These are phyloP conservation scores for Rhizopogon vinicolor DNA, from an alignment of 768 basidiomycete species.

Conservation along the genomic window DNA sequence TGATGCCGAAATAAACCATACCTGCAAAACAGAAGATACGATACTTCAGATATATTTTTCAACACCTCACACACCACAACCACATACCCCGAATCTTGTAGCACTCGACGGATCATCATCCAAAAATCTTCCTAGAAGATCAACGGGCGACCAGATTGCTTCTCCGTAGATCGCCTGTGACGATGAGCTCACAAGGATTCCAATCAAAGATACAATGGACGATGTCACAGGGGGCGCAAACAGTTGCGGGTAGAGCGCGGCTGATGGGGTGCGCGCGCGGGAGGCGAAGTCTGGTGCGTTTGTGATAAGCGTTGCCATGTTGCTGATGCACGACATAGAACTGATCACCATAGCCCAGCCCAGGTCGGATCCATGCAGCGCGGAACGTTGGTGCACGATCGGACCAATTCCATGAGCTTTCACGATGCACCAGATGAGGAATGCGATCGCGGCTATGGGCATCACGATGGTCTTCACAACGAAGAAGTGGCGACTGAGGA, in stretches of 20 bases:
- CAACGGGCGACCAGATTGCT: slow-evolving; percentile 76
- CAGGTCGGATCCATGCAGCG: slow-evolving; percentile 61
- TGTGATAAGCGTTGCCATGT: slow-evolving; percentile 75
- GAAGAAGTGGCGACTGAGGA: slow-evolving; percentile 67
- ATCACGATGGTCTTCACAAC: slow-evolving; percentile 71
- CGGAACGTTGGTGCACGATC: slow-evolving; percentile 60
- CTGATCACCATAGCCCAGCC: slow-evolving; percentile 74
- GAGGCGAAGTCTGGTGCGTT: slow-evolving; percentile 78
- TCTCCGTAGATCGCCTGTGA: slow-evolving; percentile 72
- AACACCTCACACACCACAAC: neutral
- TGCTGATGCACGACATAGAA: slow-evolving; percentile 75
- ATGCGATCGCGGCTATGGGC: slow-evolving; percentile 62
- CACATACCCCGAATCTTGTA: slow-evolving; percentile 60
- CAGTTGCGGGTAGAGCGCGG: slow-evolving; percentile 64
- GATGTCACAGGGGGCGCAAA: slow-evolving; percentile 70
- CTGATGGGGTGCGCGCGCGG: slow-evolving; percentile 50
- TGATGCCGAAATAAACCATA: slow-evolving; percentile 74
- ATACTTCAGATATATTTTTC: slow-evolving; percentile 8
- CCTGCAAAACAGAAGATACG: slow-evolving; percentile 27
- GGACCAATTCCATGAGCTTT: slow-evolving; percentile 77
- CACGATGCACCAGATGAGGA: slow-evolving; percentile 75
- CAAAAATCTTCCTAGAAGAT: slow-evolving; percentile 63
- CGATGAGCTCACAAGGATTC: slow-evolving; percentile 78
- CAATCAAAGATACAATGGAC: slow-evolving; percentile 71
- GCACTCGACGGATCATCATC: slow-evolving; percentile 57